Base-by-base conservation (phyloP, 139 green algal genomes). In the Coelastrella sp. region DNA sequence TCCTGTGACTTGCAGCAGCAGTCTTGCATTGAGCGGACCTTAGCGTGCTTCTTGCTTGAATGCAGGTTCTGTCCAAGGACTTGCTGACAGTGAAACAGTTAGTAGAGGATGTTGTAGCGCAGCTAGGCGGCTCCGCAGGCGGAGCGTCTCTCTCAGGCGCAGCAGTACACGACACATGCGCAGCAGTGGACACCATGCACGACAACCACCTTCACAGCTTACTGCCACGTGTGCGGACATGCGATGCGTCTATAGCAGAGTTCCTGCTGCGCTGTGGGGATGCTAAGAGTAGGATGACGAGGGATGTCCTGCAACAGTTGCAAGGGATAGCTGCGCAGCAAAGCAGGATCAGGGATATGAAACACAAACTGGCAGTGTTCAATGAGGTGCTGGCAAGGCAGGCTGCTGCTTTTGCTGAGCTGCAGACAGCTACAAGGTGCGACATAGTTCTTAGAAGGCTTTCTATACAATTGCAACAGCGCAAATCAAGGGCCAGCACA, bases 281-380 rank as follows among this genome's bases (percentile, higher is more conserved):
- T 80, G 92, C 89, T 23, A 97, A 99, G 94, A 94, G 92, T 16
- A 88, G 88, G 58, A 97, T 99, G 94, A 95, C 91, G 4, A 68
- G 68, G 32, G 96, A 97, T 78, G 97, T 98, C 73, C 77, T 97
- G 86, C 20, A 7, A 22, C 95, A 98, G 94, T 95, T 99, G 93
- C 96, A 93, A 86, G 80, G 71, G 22, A 97, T 99, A 60, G 86
- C 87, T 47, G 89, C 83, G 58, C 92, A 97, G 84, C 97, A 99
- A 94, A 96, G 87, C 86, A 94, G 94, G 73, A 99, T 99, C 91
- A 90, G 95, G 16, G 96, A 98, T 86, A 95, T 98, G 92, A 94
- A 94, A 73, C 93, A 97, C 89, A 96, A 96, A 91, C 95, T 98
- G 86, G 93, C 94, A 7, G 94, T 94, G 32, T 97, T 98, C 86